A percentile compares a stretch with the other conserved stretches of the same genome.
Conservation (phyloP, 2,329 filamentous ascomycete genomes). For the Microthyrium microscopicum region DNA sequence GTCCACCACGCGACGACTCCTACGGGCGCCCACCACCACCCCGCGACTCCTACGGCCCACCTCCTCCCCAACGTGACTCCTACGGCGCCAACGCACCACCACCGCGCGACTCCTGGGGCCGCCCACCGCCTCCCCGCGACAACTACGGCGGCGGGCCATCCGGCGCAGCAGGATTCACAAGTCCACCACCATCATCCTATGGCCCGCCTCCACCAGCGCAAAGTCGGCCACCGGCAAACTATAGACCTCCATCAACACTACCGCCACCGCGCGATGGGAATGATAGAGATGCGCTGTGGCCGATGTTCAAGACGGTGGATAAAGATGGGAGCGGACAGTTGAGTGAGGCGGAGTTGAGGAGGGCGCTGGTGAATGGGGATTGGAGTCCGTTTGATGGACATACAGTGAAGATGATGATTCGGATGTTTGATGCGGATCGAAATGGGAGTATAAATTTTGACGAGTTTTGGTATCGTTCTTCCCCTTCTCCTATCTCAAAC, state of each 20-base stretch:
- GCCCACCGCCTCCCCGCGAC: constrained; percentile 3
- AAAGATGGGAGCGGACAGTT: constrained; percentile 69
- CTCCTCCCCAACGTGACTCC: constrained; percentile 17
- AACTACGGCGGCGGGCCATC: constrained; percentile 1
- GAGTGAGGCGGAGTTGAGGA: constrained; percentile 70
- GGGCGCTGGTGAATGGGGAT: constrained; percentile 89
- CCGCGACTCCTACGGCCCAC: constrained; percentile 15
- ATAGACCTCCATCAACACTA: constrained; percentile 30
- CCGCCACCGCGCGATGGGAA: constrained; percentile 38
- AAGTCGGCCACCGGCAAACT: constrained; percentile 42
- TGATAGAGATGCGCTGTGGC: constrained; percentile 57
- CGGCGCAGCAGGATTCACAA: background rate
- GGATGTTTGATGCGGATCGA: constrained; percentile 94
- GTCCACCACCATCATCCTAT: constrained; percentile 30
- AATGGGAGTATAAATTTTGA: constrained; percentile 82
- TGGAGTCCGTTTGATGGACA: constrained; percentile 86
- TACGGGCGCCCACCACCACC: constrained; percentile 19
- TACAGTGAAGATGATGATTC: constrained; percentile 97
- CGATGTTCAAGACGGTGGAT: constrained; percentile 82
- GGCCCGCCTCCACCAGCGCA: constrained; percentile 45
- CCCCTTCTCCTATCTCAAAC: background rate
- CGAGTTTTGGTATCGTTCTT: constrained; percentile 55
- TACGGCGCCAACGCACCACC: constrained; percentile 15
- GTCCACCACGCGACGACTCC: constrained; percentile 19
- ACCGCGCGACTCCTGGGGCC: no score